Evolutionary conservation across 2,329 filamentous ascomycete genomes (phyloP).

Genomic region (Mariannaea elegans): DNA sequence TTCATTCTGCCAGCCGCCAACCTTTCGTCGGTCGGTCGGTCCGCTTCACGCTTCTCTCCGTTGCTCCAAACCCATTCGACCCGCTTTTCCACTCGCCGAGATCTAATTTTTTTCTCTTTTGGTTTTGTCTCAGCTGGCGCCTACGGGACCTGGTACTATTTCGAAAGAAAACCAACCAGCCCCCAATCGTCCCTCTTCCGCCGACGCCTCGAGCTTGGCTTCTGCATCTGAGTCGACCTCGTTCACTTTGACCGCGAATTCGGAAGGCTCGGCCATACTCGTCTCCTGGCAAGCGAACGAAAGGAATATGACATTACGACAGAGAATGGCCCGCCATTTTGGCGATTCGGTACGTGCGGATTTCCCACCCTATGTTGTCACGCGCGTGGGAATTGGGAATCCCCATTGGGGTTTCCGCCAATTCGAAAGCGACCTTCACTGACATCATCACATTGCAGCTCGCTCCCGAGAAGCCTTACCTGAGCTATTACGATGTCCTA

Average conservation of each 20-base stretch:
- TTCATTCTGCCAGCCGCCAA: background rate
- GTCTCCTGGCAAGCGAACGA: constrained; percentile 30
- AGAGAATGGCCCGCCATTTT: constrained; percentile 57
- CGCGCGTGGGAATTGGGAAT: background rate
- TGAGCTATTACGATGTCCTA: constrained; percentile 54
- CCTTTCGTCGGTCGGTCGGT: background rate
- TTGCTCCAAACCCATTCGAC: constrained; percentile 4
- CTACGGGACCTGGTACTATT: constrained; percentile 34
- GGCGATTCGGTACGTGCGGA: constrained; percentile 55
- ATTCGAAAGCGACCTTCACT: constrained; percentile 15
- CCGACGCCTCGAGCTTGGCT: constrained; percentile 28
- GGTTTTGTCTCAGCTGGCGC: constrained; percentile 27
- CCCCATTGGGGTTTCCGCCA: background rate
- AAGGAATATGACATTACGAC: constrained; percentile 49
- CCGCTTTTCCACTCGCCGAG: constrained; percentile 16
- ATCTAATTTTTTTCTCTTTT: constrained; percentile 29
- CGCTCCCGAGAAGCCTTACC: constrained; percentile 49
- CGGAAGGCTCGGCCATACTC: constrained; percentile 25
- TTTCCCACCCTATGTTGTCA: constrained; percentile 21
- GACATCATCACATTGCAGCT: constrained; percentile 53
- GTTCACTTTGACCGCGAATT: constrained; percentile 29
- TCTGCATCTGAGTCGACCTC: constrained; percentile 6
- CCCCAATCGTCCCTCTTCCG: constrained; percentile 32
- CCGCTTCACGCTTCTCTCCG: background rate
- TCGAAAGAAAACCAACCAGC: constrained; percentile 34